A percentile compares a stretch with the other conserved stretches of the same genome.
Conservation (phyloP, 371 early-diverging fungal genomes). For the Mortierella sp. region DNA sequence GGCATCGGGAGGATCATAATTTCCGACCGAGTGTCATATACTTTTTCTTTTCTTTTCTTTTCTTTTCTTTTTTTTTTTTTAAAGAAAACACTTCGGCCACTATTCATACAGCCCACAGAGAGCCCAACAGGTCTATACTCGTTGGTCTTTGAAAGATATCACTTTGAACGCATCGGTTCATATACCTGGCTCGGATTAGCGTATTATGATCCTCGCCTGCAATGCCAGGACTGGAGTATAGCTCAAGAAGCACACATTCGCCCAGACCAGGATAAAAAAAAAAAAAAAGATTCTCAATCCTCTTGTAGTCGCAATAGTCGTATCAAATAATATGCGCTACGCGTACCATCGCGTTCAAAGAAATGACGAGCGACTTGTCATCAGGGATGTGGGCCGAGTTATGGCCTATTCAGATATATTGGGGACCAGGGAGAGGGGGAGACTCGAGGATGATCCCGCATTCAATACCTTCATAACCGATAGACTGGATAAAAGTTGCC, state of each 20-base stretch:
- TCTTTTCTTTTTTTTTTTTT: slow-evolving; percentile 5
- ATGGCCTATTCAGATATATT: slow-evolving; percentile 50
- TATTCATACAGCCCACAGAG: slow-evolving; percentile 22
- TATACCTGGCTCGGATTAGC: slow-evolving; percentile 38
- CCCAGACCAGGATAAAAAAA: not conserved
- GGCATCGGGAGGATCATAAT: slow-evolving; percentile 30
- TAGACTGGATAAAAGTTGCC: slow-evolving; percentile 51
- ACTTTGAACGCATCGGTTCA: slow-evolving; percentile 47
- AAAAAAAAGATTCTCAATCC: not conserved
- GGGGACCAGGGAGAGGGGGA: slow-evolving; percentile 19
- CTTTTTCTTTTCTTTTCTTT: not conserved
- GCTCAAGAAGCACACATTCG: slow-evolving; percentile 51
- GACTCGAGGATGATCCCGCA: slow-evolving; percentile 43
- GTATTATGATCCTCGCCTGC: slow-evolving; percentile 1
- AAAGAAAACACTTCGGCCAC: slow-evolving; percentile 6
- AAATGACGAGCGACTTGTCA: slow-evolving; percentile 26
- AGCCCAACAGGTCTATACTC: slow-evolving; percentile 16
- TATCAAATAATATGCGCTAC: not conserved
- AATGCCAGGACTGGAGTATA: slow-evolving; percentile 33
- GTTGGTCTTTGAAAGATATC: slow-evolving; percentile 32
- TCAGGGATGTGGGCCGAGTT: slow-evolving; percentile 31
- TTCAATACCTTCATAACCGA: slow-evolving; percentile 44
- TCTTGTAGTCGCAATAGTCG: not conserved
- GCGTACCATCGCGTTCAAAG: slow-evolving; percentile 40
- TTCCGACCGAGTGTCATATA: slow-evolving; percentile 26